Base-by-base conservation (phyloP, 345 rosid species). In the Hypericum androsaemum region DNA sequence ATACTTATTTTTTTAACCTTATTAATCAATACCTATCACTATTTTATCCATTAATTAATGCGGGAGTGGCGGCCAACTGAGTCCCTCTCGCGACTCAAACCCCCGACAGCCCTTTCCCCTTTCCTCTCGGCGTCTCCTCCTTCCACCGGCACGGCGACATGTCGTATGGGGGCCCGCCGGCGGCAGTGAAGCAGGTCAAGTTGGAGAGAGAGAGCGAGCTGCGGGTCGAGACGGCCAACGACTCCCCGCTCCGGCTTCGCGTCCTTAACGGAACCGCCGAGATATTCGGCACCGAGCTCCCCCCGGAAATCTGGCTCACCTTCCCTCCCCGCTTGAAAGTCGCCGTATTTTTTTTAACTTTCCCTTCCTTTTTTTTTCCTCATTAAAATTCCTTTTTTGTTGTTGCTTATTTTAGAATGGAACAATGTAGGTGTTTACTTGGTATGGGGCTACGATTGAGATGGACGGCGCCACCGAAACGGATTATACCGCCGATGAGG, bases 401-500 rank as follows among this genome's bases (percentile, higher is more conserved):
- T 43, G 16, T 10, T 43, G 12, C 12, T 10, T 12, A 13, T 43
- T 5, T 52, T 6, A 11, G 7, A 12, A 52, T 4, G 12, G 8
- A 8, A 12, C 14, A 8, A 39, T 42, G 36, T 47, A 88, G 98
- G 96, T 84, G 45, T 92, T 88, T 59, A 88, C 96, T 12, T 88
- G 96, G 96, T 80, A 81, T 58, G 96, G 96, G 65, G 96, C 98
- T 6, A 83, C 89, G 10, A 70, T 92, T 54, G 98, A 92, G 70
- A 72, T 92, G 77, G 94, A 88, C 56, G 94, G 95, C 45, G 40
- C 64, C 15, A 78, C 94, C 3, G 96, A 92, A 70, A 84, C 98
- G 14, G 95, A 88, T 77, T 88, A 92, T 71, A 81, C 80, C 2
- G 95, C 95, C 2, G 94, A 92, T 56, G 96, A 92, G 96, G 98